Evolutionary conservation across 441 rosid genomes (phyloP).

Genomic region (Croton setiger): DNA sequence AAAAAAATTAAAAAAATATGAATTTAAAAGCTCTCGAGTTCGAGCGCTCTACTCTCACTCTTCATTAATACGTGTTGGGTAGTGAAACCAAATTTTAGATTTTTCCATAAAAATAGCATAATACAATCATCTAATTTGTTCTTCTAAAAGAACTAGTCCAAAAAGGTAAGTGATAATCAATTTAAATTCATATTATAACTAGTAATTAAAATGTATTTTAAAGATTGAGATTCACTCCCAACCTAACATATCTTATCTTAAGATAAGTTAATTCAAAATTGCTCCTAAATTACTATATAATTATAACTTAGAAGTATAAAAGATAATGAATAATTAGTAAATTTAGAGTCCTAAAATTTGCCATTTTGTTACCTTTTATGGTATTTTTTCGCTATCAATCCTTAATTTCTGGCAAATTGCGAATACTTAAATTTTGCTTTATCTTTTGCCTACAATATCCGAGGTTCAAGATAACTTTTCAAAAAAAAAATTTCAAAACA

Average conservation of each 20-base stretch:
- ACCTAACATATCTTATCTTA: conserved; percentile 8
- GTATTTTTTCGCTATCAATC: not conserved
- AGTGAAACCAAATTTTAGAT: conserved; percentile 8
- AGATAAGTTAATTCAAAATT: not conserved
- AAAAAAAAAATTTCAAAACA: too few species aligned
- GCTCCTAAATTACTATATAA: not conserved
- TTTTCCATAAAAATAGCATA: conserved; percentile 4
- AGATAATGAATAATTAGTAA: not conserved
- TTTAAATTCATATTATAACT: conserved; percentile 6
- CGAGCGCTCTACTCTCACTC: too few species aligned
- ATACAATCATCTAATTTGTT: conserved; percentile 5
- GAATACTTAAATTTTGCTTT: too few species aligned
- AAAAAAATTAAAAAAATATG: too few species aligned
- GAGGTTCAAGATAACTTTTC: too few species aligned
- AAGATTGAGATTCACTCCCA: conserved; percentile 18
- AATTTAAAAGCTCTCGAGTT: too few species aligned
- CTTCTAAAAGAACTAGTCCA: not conserved
- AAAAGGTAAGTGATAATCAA: conserved; percentile 5
- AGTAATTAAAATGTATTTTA: not conserved
- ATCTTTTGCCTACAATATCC: too few species aligned
- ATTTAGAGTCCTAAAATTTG: not conserved
- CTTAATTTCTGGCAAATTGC: too few species aligned
- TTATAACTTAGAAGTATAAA: not conserved
- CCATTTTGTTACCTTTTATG: not conserved
- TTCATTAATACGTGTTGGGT: not conserved